These are phyloP conservation scores for Farysia itapuensis DNA, from an alignment of 1,284 basidiomycete species.

Conservation along the genomic window DNA sequence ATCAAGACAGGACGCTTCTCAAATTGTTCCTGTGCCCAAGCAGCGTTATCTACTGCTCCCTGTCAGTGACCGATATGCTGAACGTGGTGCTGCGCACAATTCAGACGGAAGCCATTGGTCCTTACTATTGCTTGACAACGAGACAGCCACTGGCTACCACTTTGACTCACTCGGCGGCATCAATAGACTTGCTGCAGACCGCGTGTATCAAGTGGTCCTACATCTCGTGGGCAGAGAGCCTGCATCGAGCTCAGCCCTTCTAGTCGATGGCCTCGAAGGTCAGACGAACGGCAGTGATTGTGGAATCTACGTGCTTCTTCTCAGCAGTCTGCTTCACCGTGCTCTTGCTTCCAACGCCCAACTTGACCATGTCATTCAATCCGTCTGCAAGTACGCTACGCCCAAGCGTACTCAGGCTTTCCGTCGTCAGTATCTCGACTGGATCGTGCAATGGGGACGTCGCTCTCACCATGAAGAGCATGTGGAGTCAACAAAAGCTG, in stretches of 20 bases:
- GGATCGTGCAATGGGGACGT: constrained; percentile 22
- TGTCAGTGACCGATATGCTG: constrained; percentile 27
- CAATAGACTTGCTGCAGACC: constrained; percentile 18
- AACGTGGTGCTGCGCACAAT: constrained; percentile 4
- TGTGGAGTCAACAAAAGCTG: constrained; percentile 9
- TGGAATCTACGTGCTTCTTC: constrained; percentile 28
- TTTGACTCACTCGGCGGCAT: constrained; percentile 30
- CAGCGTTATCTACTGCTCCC: constrained; percentile 20
- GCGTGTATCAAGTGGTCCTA: constrained; percentile 8
- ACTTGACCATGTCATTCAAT: constrained; percentile 5
- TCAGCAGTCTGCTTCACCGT: constrained; percentile 25
- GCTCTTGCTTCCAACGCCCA: constrained; percentile 6
- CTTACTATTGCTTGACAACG: constrained; percentile 14
- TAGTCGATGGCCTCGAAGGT: constrained; percentile 13
- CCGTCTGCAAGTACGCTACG: constrained; percentile 6
- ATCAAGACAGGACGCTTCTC: constrained; percentile 3
- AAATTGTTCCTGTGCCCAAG: constrained; percentile 11
- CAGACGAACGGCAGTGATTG: constrained; percentile 32
- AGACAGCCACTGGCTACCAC: constrained; percentile 6
- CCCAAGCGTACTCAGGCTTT: constrained; percentile 10
- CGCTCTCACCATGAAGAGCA: constrained; percentile 27
- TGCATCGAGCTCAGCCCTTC: not conserved
- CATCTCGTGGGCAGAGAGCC: constrained; percentile 4
- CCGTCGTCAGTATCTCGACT: constrained; percentile 15
- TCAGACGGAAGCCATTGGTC: constrained; percentile 25